Evolutionary conservation across 805 yeast species (phyloP).

Genomic region (Kluyveromyces starmeri): DNA sequence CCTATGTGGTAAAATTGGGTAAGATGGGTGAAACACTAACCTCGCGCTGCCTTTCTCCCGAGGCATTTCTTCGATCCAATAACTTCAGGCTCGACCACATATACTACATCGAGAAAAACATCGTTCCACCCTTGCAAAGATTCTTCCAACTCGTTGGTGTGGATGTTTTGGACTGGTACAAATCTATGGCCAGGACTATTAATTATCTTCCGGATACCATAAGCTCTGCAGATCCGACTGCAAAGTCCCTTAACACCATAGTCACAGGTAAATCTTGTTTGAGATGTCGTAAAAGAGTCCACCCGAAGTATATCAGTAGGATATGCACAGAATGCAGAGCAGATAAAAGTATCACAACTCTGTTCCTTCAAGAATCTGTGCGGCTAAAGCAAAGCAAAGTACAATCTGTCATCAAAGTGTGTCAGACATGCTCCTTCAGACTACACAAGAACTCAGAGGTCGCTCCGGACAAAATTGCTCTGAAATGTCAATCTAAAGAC

Average conservation of each 20-base stretch:
- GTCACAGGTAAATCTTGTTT: conserved; percentile 25
- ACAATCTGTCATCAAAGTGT: conserved; percentile 25
- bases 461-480: conserved; percentile 23
- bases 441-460: conserved; percentile 21
- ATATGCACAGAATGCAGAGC: conserved; percentile 25
- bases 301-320: conserved; percentile 14
- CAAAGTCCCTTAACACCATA: conserved; percentile 9
- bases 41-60: conserved; percentile 76
- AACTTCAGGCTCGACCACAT: conserved; percentile 57
- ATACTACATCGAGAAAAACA: conserved; percentile 74
- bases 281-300: conserved; percentile 20
- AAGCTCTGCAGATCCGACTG: neutral
- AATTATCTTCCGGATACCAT: conserved; percentile 1
- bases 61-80: conserved; percentile 44
- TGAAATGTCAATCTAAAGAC: conserved; percentile 49
- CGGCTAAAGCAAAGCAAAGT: conserved; percentile 21
- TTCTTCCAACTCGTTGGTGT: conserved; percentile 78
- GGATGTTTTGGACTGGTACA: conserved; percentile 68
- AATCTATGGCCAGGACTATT: conserved; percentile 45
- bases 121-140: conserved; percentile 86
- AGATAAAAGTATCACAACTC: conserved; percentile 1
- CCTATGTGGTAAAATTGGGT: conserved; percentile 70
- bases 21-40: conserved; percentile 46
- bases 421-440: conserved; percentile 31
- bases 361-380: conserved; percentile 5